Base-by-base conservation (phyloP, 176 grass and related monocot genomes). In the Paspalum vaginatum region DNA sequence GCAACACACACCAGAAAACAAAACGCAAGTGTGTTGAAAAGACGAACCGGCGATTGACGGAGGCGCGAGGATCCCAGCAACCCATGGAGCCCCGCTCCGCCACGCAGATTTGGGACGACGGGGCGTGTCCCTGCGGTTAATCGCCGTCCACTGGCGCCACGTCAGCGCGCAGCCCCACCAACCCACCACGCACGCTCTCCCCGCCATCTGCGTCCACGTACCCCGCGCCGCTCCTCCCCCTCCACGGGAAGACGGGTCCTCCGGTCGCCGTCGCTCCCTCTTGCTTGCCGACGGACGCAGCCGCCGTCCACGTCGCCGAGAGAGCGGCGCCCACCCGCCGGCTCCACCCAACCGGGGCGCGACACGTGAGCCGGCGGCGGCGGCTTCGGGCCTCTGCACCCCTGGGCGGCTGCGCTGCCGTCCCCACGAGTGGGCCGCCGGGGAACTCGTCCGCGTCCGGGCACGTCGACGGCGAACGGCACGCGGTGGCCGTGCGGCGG, bases 401-500 rank as follows among this genome's bases (percentile, higher is more conserved):
- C 4, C 6, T 6, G 41, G 26, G 5, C 52, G 53, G n/a, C 11
- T n/a, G 15, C 22, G 2, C 2, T 37, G 58, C 48, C 76, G 84
- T 75, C 2, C 51, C 11, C 66, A 20, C 38, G 38, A 11, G 46
- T 47, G 24, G 38, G 1, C n/a, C 63, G 62, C 2, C 70, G 18
- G 54, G 72, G 44, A 7, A 64, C 25, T 64, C 21, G 11, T 6
- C n/a, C 45, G 37, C 27, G 32, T 40, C 21, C 65, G 86, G 65
- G 17, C 58, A 72, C 65, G 48, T 72, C 74, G 66, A 48, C 66
- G 73, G 20, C 25, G 56, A 2, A 13, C 64, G 22, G 26, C 25
- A 39, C 39, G 72, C 79, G 73, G 85, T 78, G 73, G 69, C 51
- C 53, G 42, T 40, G 16, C 49, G 68, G n/a, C 14, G 69, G 41